Evolutionary conservation across 2,329 filamentous ascomycete species (phyloP).

Genomic region (Calonectria crousiana): DNA sequence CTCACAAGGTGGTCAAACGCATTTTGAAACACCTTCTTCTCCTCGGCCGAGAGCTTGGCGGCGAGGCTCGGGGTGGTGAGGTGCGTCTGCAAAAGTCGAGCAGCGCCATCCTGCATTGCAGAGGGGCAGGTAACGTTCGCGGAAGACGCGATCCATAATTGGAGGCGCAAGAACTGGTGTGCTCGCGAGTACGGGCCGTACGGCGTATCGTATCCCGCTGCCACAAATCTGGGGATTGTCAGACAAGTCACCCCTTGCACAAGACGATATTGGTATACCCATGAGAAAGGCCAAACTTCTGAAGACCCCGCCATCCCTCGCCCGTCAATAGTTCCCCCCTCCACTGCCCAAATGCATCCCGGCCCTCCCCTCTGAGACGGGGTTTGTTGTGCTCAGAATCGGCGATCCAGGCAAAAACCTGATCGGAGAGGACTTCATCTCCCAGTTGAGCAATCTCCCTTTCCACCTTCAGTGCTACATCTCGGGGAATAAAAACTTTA

Average conservation of each 20-base stretch:
- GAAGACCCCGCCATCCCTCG: slow-evolving; percentile 74
- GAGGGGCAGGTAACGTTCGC: slow-evolving; percentile 74
- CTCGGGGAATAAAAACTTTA: slow-evolving; percentile 62
- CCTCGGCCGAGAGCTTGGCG: slow-evolving; percentile 40
- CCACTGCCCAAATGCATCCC: slow-evolving; percentile 72
- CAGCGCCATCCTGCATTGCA: slow-evolving; percentile 75
- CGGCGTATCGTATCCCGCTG: slow-evolving; percentile 69
- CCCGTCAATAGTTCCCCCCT: slow-evolving; percentile 71
- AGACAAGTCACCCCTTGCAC: neutral
- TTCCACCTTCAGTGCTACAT: slow-evolving; percentile 53
- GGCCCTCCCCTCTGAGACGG: slow-evolving; percentile 66
- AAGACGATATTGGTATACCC: slow-evolving; percentile 52
- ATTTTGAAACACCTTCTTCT: slow-evolving; percentile 61
- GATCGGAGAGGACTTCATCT: slow-evolving; percentile 64
- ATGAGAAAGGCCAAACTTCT: slow-evolving; percentile 68
- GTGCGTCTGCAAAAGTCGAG: slow-evolving; percentile 61
- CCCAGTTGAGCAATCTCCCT: slow-evolving; percentile 62
- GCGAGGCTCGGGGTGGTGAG: slow-evolving; percentile 49
- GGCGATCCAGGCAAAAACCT: slow-evolving; percentile 68
- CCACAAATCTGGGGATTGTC: slow-evolving; percentile 58
- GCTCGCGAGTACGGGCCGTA: slow-evolving; percentile 65
- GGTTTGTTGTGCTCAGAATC: slow-evolving; percentile 76
- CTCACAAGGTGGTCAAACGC: slow-evolving; percentile 67
- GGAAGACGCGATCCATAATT: slow-evolving; percentile 71
- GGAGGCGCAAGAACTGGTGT: slow-evolving; percentile 68